Percentiles rank a stretch among this genome's conserved stretches.
Evolutionary conservation across 106 monocot genomes (phyloP).

Genomic region (Narthecium ossifragum): DNA sequence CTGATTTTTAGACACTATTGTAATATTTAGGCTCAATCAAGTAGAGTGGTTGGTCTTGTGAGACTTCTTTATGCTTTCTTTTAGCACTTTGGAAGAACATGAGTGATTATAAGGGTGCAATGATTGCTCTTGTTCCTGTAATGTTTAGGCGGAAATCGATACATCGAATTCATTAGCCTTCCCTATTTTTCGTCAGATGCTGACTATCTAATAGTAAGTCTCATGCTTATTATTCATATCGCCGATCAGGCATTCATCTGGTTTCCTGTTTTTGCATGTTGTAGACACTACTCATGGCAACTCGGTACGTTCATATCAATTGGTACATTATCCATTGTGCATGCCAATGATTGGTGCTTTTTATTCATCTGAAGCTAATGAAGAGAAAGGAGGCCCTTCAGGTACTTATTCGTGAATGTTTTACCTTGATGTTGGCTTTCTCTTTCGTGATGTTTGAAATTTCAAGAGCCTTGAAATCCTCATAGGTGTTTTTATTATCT

Average conservation of each 20-base stretch:
- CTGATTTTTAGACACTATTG: too few relatives aligned
- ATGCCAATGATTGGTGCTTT: conserved; percentile 10
- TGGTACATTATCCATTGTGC: not conserved
- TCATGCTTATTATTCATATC: too few relatives aligned
- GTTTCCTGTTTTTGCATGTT: not conserved
- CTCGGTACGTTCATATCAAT: not conserved
- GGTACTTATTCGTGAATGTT: conserved; percentile 17
- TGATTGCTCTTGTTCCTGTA: too few relatives aligned
- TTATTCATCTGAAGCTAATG: conserved; percentile 35
- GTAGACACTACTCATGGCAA: conserved; percentile 13
- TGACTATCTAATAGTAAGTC: too few relatives aligned
- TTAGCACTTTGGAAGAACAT: too few relatives aligned
- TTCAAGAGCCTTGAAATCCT: not conserved
- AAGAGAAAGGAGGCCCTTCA: conserved; percentile 17
- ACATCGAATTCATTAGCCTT: too few relatives aligned
- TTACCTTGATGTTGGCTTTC: not conserved
- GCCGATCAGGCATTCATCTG: not conserved
- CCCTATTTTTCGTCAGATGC: too few relatives aligned
- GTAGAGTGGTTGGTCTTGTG: too few relatives aligned
- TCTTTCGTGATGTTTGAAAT: not conserved
- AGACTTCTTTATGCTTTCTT: too few relatives aligned
- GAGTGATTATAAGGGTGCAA: too few relatives aligned
- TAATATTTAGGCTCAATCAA: too few relatives aligned
- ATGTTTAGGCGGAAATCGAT: too few relatives aligned
- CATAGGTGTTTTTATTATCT: not conserved